Base-by-base conservation (phyloP, 2,329 filamentous ascomycete genomes). In the Botrytis paeoniae region DNA sequence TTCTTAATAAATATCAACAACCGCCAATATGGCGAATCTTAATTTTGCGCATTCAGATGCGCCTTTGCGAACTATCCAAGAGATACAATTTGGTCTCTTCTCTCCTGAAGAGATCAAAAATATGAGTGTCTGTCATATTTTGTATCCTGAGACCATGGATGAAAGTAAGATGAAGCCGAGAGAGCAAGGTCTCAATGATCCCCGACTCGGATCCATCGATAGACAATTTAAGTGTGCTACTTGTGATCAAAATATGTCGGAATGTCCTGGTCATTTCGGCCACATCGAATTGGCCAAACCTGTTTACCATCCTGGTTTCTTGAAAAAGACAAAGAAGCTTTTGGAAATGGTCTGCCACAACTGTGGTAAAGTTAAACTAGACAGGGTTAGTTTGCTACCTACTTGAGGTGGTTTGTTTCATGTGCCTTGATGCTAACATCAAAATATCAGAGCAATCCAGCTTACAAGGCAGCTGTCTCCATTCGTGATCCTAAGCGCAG, bases 101-200 rank as follows among this genome's bases (percentile, higher is more conserved):
- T 97, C 96, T 51, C 96, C 96, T 39, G 96, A 99, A 83, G 97
- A 99, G 86, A 97, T 98, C 84, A 98, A 99, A 87, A 95, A 92
- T 80, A 97, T 98, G 94, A 98, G 95, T 84, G 95, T 98, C 76
- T 93, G 91, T 79, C 93, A 97, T 83, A 95, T 99, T 82, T 89
- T 96, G 83, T 98, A 98, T 82, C 95, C 96, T n/a, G 96, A 99
- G 86, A 98, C 96, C 41, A 98, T 99, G 96, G 96, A 99, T 81
- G 96, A 99, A 84, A 92, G 92, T 83, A 93, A 95, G 80, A 91
- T 93, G 78, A 93, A 93, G 82, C 96, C 96, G 76, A 94, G 96
- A 78, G 92, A 96, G 75, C 92, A 92, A 81, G 96, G 96, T 80
- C 87, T 98, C 78, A 98, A 98, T 82, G 96, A 99, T 82, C 95